Percentiles rank a stretch among this genome's conserved stretches.
phyloP scores from a whole-genome alignment of 202 grass and related monocot genomes.

The Setaria viridis region DNA sequence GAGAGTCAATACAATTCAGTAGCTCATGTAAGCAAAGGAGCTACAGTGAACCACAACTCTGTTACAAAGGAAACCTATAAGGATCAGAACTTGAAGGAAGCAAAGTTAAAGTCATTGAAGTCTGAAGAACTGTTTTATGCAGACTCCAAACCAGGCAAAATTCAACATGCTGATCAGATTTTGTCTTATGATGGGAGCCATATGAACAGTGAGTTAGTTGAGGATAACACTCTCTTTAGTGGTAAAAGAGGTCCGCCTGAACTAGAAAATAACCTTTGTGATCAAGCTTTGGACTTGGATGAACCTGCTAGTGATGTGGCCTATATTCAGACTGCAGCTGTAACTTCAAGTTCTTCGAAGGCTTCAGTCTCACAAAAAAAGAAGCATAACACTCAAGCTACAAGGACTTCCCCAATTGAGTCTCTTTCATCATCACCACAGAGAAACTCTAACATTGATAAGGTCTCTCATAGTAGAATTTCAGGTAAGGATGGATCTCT shows the following conservation, averaged over 20 bases:
- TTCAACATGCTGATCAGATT: conserved; percentile 39
- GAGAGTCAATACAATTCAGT: conserved; percentile 60
- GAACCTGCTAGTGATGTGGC: conserved; percentile 59
- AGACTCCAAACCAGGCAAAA: conserved; percentile 46
- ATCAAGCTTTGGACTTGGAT: conserved; percentile 50
- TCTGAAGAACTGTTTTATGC: conserved; percentile 51
- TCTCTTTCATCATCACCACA: conserved; percentile 81
- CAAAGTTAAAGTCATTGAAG: conserved; percentile 60
- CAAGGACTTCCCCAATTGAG: conserved; percentile 71
- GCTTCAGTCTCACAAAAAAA: conserved; percentile 65
- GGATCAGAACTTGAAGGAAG: conserved; percentile 58
- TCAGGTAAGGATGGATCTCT: conserved; percentile 59
- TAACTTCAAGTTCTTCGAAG: conserved; percentile 95
- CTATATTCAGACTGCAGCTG: conserved; percentile 56
- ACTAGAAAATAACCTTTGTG: conserved; percentile 51
- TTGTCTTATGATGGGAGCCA: conserved; percentile 39
- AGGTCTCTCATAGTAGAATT: conserved; percentile 60
- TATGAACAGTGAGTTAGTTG: conserved; percentile 48
- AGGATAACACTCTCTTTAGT: conserved; percentile 53
- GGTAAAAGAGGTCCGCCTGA: conserved; percentile 47
- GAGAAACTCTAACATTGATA: conserved; percentile 70
- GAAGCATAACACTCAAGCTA: conserved; percentile 63
- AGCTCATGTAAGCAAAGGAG: conserved; percentile 49
- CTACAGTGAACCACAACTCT: conserved; percentile 36
- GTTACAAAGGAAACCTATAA: conserved; percentile 51